Conservation (phyloP, 805 yeast genomes). For the Hermanozyma aechmeae region DNA sequence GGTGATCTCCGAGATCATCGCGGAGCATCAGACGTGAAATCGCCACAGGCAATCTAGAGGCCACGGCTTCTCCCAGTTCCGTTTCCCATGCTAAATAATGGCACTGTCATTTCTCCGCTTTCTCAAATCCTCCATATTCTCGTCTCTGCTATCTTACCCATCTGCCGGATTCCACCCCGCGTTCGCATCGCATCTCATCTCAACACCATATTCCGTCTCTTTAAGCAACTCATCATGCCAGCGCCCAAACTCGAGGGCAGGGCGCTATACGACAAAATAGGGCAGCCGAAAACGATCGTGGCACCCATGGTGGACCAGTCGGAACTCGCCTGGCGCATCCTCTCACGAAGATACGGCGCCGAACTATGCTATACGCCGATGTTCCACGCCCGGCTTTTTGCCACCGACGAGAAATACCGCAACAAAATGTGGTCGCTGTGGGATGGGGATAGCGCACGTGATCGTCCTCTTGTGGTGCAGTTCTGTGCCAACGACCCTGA, state of each 20-base stretch:
- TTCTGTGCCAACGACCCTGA: constrained; percentile 97
- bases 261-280: constrained; percentile 58
- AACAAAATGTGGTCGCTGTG: constrained; percentile 56
- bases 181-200: neutral
- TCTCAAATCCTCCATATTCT: too few relatives aligned
- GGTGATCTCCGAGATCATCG: too few relatives aligned
- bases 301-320: constrained; percentile 99
- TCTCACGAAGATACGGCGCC: constrained; percentile 86
- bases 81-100: too few relatives aligned
- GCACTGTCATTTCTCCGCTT: too few relatives aligned
- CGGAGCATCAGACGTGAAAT: too few relatives aligned
- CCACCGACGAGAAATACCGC: constrained; percentile 75
- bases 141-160: too few relatives aligned
- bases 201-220: neutral
- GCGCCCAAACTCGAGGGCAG: constrained; percentile 43
- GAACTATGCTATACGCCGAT: constrained; percentile 92
- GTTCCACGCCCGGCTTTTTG: constrained; percentile 89
- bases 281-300: constrained; percentile 72
- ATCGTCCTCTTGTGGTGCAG: constrained; percentile 86
- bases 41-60: too few relatives aligned
- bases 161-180: neutral
- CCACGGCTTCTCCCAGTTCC: too few relatives aligned
- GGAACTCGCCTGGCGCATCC: constrained; percentile 89
- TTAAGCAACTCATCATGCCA: too few relatives aligned
- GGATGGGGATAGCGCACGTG: constrained; percentile 65